Evolutionary conservation across 2,329 filamentous ascomycete genomes (phyloP), one percentile per base, ranked within the genome.

Genomic region (Diaporthe nobilis): DNA sequence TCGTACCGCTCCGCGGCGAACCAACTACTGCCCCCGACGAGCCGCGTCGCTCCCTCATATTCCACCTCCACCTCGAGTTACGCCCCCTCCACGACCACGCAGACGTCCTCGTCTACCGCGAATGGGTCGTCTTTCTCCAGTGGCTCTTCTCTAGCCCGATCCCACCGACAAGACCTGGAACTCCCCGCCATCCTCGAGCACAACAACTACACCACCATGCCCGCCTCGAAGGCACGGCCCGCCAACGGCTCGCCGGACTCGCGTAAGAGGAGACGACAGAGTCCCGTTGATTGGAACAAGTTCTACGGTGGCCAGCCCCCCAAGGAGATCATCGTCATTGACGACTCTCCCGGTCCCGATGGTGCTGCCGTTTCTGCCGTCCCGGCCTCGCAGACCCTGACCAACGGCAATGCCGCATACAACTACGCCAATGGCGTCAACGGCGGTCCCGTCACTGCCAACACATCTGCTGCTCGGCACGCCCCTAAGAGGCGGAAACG

Each of bases 281-380:
- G 79, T 93, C 94, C 68, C 20, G 75, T 77, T 17, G 92, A 97
- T 84, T 97, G 94, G 94, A 88, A 90, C 75, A 91, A 90, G 78
- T 97, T 96, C 82, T 96, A 96, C 84, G 93, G 93, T 82, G 96
- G 96, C 83, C 94, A 94, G 5, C 86, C 95, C 37, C 94, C 94
- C 34, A 93, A 95, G 82, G 94, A 97, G 86, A 92, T 97, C 82
- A 96, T 97, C 81, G 92, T 96, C 80, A 97, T 97, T 80, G 92
- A 94, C 78, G 93, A 96, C 83, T 92, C 91, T 6, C 93, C 93
- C 71, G 89, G 90, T 75, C 88, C 89, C 74, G 88, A 90, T 75
- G 80, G 83, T 65, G 83, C 85, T 61, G 78, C 78, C 72, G 84
- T 67, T 28, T 61, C 85, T n/a, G 79, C 82, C 70, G 83, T 84